Evolutionary conservation across 164 flowering plant genomes (phyloP).

Genomic region (Sedum album): DNA sequence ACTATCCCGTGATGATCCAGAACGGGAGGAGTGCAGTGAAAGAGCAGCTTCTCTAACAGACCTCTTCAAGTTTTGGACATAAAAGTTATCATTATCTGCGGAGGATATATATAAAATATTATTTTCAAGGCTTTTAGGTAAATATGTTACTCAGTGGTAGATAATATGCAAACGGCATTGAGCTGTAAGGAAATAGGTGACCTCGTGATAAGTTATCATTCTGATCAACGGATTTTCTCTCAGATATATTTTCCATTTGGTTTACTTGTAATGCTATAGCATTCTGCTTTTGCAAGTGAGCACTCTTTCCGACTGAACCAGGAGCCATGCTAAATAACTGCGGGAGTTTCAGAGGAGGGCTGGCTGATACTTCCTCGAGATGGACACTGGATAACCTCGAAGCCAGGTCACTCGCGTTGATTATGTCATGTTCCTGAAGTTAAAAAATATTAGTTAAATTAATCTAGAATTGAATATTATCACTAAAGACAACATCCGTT

Average conservation of each 20-base stretch:
- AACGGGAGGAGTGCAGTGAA: slow-evolving; percentile 34
- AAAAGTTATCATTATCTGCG: slow-evolving; percentile 49
- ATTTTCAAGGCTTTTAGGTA: neutral
- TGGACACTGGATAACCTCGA: slow-evolving; percentile 64
- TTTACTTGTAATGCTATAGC: slow-evolving; percentile 30
- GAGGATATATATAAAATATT: neutral
- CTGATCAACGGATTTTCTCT: slow-evolving; percentile 40
- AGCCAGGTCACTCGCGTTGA: slow-evolving; percentile 50
- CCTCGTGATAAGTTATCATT: slow-evolving; percentile 53
- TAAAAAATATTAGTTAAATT: too few relatives aligned
- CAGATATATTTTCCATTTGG: slow-evolving; percentile 42
- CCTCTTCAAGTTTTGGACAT: slow-evolving; percentile 66
- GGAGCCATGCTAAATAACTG: slow-evolving; percentile 41
- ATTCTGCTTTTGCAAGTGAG: slow-evolving; percentile 51
- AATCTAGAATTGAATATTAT: too few relatives aligned
- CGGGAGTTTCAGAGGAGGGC: slow-evolving; percentile 51
- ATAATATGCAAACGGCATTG: neutral
- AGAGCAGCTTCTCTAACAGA: slow-evolving; percentile 93
- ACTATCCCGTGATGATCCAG: slow-evolving; percentile 55
- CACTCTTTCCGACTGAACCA: slow-evolving; percentile 66
- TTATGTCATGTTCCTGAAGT: slow-evolving; percentile 51
- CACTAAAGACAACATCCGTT: too few relatives aligned
- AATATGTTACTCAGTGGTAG: neutral
- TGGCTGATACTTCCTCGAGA: slow-evolving; percentile 57
- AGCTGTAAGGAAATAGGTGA: slow-evolving; percentile 12